Base-by-base conservation (phyloP, 2,329 filamentous ascomycete species). In the Alternaria panax region DNA sequence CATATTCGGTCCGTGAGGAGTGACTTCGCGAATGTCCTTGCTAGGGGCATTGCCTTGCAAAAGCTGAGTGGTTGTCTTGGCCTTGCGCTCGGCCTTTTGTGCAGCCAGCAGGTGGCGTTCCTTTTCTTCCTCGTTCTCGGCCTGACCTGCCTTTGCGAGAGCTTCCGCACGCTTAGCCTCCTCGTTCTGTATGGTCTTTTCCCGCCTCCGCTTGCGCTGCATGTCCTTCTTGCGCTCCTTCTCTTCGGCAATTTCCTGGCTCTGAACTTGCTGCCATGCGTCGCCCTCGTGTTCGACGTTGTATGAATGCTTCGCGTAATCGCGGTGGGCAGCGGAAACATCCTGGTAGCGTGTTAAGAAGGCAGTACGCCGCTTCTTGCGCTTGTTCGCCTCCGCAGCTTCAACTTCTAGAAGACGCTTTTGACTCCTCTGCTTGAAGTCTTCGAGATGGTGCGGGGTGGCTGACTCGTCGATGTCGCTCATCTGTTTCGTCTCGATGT, bases 141-240 rank as follows among this genome's bases (percentile, higher is more conserved):
- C 91, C 53, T 89, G 87, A 59, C 90, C 86, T 9, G 93, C 92
- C 66, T 90, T 90, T 63, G 90, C 88, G 43, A 96, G 83, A 4
- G 92, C 92, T 66, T 90, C 87, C 4, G 90, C 87, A 64, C 95
- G 91, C 80, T 96, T 95, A 75, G 93, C 90, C 75, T 84, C 84
- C 70, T 97, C 94, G 70, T 96, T 91, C 7, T 93, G 94, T 60
- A 96, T 90, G 4, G 93, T 93, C 84, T 97, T 97, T 77, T 98
- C 94, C 18, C 95, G 90, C 42, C 95, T 90, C 60, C 95, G 88
- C 82, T 98, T 99, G 64, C 95, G 91, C 78, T 99, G 95, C 92
- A 99, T 98, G 75, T 99, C 95, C 82, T 99, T 99, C 83, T 99
- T 99, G 66, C 95, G 92, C 80, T 99, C 95, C 81, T 99, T 99